Base-by-base conservation (phyloP, 106 monocot genomes). In the Dioscorea dumetorum region DNA sequence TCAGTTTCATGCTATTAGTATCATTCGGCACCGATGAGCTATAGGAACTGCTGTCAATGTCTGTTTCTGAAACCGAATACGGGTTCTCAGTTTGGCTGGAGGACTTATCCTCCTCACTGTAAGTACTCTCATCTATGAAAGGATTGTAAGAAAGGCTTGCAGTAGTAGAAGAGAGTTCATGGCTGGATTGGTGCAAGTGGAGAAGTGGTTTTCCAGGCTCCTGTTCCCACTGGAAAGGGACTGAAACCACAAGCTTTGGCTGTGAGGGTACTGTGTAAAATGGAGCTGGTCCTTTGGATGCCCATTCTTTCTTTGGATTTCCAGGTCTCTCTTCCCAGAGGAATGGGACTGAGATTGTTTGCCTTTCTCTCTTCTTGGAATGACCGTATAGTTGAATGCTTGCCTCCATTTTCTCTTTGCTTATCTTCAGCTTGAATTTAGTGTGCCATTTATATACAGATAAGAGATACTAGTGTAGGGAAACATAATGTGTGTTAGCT, bases 301-400 rank as follows among this genome's bases (percentile, higher is more conserved):
- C 68, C 84, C 84, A 84, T 15, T 79, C 78, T 68, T 24, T 72
- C 79, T 76, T 88, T 14, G 85, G 85, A 0, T 62, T 71, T 11
- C 90, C 90, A 9, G 90, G 90, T 41, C 63, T 90, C 63, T 78
- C 73, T 70, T 90, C 90, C 90, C 90, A 90, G 24, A 74, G 71
- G 57, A 77, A 90, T n/a, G 85, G 82, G 12, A 85, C 76, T 28
- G 90, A 83, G 33, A 90, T 83, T 24, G 80, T 62, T 49, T 90
- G 90, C 70, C 69, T 74, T 16, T 24, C 78, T 50, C 72, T 74
- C 22, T 76, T 72, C 50, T 21, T 48, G 2, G 53, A 67, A 65
- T 64, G 50, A 62, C 71, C 67, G 17, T 18, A 20, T 12, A 33
- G 0, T 28, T n/a, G 34, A 60, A 52, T 63, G 12, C 62, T 69